Evolutionary conservation across 345 rosid genomes (phyloP), one percentile per base, ranked within the genome.

Genomic region (Rhodomyrtus tomentosa): DNA sequence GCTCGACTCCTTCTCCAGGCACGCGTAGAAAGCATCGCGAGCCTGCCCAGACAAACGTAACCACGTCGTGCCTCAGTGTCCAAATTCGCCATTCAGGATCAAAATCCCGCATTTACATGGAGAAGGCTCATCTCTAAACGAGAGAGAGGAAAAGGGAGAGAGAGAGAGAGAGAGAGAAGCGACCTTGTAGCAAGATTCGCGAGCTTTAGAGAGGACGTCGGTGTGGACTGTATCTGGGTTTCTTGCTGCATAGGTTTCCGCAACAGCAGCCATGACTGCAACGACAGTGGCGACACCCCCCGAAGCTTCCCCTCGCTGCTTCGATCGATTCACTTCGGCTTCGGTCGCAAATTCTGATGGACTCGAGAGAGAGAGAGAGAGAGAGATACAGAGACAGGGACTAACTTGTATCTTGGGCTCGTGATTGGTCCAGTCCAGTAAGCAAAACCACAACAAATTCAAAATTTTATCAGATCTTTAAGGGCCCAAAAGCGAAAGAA

Each of bases 151-250:
- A 62, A 40, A 55, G 48, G 40, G 20, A 14, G 14, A 42, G 21
- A 55, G 40, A 59, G 6, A 83, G 2, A 62, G 48, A 55, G 48
- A 48, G 20, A 14, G 14, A 27, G 81, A 45, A 53, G 24, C 51
- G 3, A 93, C 98, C 91, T 93, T 93, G 91, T 95, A 96, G 89
- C 98, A 94, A 82, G 97, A 90, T 82, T 93, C 88, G 82, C 97
- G 90, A 76, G 98, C 91, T 84, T 92, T 83, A 14, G 85, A 82
- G 81, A 96, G 96, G 55, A 95, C 98, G 85, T 93, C 98, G 24
- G 91, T 85, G 84, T 93, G 96, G 84, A 95, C 88, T 73, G 89
- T 89, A 27, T 91, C 94, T 53, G 89, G 80, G 89, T 93, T 87
- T 82, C 89, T 87, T 58, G 95, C 85, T 54, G 89, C 90, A 73